Evolutionary conservation across 2,329 filamentous ascomycete species (phyloP), one percentile per base, ranked within the genome.

Genomic region (Xylaria sp.): DNA sequence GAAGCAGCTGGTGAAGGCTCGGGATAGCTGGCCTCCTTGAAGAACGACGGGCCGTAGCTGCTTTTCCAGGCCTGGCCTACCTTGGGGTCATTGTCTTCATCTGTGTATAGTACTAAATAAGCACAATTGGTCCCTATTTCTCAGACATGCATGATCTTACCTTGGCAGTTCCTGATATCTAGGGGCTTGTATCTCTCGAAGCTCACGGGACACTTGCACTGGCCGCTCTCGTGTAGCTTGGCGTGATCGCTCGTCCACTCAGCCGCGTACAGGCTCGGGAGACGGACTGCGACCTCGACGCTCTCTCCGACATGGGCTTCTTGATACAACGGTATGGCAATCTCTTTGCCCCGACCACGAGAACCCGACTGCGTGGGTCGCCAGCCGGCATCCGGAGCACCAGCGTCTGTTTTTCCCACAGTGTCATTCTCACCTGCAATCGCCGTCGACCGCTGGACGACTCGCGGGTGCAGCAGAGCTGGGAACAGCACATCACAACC

Each of bases 221-320:
- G 68, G 3, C 80, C 81, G 4, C 52, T 60, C 4, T 72, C 62
- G 70, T 83, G 82, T 4, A 78, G 76, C 20, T 69, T 66, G 12
- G 76, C 75, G 70, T 83, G 82, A 70, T 83, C 82, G 0, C 67
- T 66, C 2, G 76, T 67, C 81, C 81, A 83, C 68, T 83, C 82
- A 3, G 77, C 79, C 1, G 77, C 81, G 65, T 78, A 83, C n/a
- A 80, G 71, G 62, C 80, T 78, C 0, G 75, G 60, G 10, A 81
- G 72, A 1, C 81, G 79, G 39, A 81, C 71, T 0, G 75, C 52
- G 4, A 79, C 73, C 5, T 66, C 70, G 2, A 71, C 62, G 46
- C 34, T 53, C 18, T 70, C 63, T 7, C 58, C 63, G 6, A 67
- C 62, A 28, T 67, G 56, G 6, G 67, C 50, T 53, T 74, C 73